Evolutionary conservation across 345 rosid species (phyloP).

Genomic region (Eucalyptus pauciflora): DNA sequence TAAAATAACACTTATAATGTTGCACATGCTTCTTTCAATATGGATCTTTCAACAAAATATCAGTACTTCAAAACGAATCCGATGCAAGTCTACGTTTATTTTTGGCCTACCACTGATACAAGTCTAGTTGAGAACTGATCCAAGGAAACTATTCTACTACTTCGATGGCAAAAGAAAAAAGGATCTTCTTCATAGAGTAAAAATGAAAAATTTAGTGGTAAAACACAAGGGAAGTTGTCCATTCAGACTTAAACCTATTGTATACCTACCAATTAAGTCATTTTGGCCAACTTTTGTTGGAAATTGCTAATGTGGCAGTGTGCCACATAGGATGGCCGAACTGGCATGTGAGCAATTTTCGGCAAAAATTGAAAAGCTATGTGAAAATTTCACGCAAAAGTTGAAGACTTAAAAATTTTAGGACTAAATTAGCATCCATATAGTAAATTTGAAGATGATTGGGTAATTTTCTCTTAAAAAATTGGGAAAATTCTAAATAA

Average conservation of each 20-base stretch:
- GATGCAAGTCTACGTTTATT: background rate
- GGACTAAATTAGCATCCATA: rapidly evolving
- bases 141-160: background rate
- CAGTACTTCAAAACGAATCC: background rate
- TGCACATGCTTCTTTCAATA: background rate
- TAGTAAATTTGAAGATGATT: too few species aligned
- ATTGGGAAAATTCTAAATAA: too few species aligned
- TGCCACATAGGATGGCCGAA: background rate
- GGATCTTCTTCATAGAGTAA: background rate
- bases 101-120: background rate
- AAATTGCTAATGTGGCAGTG: rapidly evolving
- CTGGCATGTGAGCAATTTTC: too few species aligned
- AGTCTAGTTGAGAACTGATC: background rate
- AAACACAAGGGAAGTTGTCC: too few species aligned
- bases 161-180: background rate
- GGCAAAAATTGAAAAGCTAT: background rate
- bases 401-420: too few species aligned
- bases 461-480: too few species aligned
- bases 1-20: background rate
- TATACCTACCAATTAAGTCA: background rate
- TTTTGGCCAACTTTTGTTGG: background rate
- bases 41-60: background rate
- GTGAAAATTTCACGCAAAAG: background rate
- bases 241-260: too few species aligned
- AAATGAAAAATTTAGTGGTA: too few species aligned